These are phyloP conservation scores for Leccinum solheimii DNA, from an alignment of 1,284 basidiomycete species.

Conservation along the genomic window DNA sequence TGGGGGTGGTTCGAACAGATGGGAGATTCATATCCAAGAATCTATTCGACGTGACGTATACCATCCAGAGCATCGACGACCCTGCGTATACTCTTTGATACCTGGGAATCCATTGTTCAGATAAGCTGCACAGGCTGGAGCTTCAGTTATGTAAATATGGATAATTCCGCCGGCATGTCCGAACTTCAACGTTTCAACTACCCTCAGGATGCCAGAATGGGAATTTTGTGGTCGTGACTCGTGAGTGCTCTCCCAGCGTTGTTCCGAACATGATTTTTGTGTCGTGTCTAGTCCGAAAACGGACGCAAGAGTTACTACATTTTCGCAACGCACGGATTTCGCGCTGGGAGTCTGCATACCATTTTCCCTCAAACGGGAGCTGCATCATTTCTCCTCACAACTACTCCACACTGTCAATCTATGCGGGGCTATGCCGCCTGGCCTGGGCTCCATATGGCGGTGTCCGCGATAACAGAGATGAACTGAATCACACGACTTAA, in stretches of 20 bases:
- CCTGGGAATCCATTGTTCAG: background rate
- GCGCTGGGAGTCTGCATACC: background rate
- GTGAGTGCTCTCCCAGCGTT: background rate
- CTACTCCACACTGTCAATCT: background rate
- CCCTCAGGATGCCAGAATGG: background rate
- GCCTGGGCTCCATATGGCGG: background rate
- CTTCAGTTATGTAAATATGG: background rate
- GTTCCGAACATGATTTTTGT: background rate
- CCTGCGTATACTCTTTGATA: constrained; percentile 7
- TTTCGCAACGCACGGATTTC: background rate
- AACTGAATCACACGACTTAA: background rate
- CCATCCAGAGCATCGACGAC: constrained; percentile 32
- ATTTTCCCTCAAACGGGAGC: background rate
- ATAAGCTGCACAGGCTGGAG: background rate
- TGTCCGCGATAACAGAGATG: background rate
- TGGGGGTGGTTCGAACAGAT: constrained; percentile 15
- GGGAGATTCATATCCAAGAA: constrained; percentile 23
- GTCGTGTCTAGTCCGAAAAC: background rate
- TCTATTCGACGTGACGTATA: constrained; percentile 25
- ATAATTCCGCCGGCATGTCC: background rate
- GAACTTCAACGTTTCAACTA: background rate
- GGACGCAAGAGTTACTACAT: background rate
- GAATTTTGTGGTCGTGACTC: background rate
- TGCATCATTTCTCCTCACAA: background rate
- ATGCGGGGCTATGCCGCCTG: background rate